Evolutionary conservation across 1,139 yeast species (phyloP).

Genomic region (Arxiozyma bovina): DNA sequence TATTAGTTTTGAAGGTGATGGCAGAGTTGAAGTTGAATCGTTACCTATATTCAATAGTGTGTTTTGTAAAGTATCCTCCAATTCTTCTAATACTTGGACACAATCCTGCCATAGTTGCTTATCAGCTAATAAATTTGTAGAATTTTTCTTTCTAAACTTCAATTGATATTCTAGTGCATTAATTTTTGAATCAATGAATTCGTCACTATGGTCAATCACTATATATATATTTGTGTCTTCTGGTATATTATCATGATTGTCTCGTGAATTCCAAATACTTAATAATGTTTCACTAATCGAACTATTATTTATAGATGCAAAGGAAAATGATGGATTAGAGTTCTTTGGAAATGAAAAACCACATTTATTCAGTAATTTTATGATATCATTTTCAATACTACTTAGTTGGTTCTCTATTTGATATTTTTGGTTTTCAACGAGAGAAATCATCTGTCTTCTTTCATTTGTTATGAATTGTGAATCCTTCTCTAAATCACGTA

Average conservation of each 20-base stretch:
- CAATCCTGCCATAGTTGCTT: slow-evolving; percentile 21
- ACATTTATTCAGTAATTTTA: slow-evolving; percentile 13
- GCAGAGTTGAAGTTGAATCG: neutral
- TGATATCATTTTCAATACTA: slow-evolving; percentile 9
- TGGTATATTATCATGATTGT: neutral
- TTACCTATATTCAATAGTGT: slow-evolving; percentile 4
- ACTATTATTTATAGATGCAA: neutral
- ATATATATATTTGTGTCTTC: slow-evolving; percentile 6
- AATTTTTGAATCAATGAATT: slow-evolving; percentile 16
- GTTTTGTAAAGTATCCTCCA: slow-evolving; percentile 15
- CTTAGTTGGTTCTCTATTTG: slow-evolving; percentile 12
- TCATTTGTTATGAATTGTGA: slow-evolving; percentile 19
- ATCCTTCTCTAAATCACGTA: slow-evolving; percentile 20
- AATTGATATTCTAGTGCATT: slow-evolving; percentile 18
- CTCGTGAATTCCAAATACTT: neutral
- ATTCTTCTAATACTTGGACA: slow-evolving; percentile 11
- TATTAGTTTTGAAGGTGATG: neutral
- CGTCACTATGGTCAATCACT: slow-evolving; percentile 4
- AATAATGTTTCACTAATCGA: slow-evolving; percentile 2
- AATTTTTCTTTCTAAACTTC: slow-evolving; percentile 18
- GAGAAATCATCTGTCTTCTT: slow-evolving; percentile 9
- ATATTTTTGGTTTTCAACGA: slow-evolving; percentile 11
- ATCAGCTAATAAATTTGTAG: slow-evolving; percentile 12
- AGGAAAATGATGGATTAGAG: neutral
- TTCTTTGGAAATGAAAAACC: slow-evolving; percentile 16